Percentiles rank a stretch among this genome's conserved stretches.
Conservation (phyloP, 257 asterid species). For the Solanum megistacrolobum region DNA sequence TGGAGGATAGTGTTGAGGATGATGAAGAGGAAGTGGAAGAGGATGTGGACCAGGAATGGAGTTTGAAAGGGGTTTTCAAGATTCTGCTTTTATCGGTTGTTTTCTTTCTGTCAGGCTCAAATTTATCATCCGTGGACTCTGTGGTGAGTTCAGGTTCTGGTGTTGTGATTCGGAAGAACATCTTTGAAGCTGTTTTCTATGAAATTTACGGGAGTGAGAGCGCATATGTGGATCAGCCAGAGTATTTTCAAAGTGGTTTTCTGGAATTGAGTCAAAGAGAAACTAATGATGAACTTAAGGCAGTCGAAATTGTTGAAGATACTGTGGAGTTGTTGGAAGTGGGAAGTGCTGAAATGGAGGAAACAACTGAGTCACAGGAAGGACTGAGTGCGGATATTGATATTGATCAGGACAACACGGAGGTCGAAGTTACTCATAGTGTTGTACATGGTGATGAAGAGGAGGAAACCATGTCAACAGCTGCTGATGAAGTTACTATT, state of each 20-base stretch:
- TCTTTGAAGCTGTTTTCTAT: constrained; percentile 16
- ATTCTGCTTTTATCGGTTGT: constrained; percentile 26
- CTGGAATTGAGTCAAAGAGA: constrained; percentile 9
- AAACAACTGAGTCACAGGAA: not conserved
- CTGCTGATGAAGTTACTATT: constrained; percentile 10
- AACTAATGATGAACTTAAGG: constrained; percentile 6
- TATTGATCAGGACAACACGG: not conserved
- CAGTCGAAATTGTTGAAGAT: constrained; percentile 11
- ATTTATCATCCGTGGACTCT: constrained; percentile 23
- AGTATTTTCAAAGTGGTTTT: constrained; percentile 1
- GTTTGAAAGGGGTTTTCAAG: constrained; percentile 30
- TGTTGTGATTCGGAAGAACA: constrained; percentile 13
- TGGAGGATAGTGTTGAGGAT: constrained; percentile 11
- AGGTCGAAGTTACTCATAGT: not conserved
- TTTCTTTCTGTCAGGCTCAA: constrained; percentile 26
- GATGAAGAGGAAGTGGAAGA: constrained; percentile 21
- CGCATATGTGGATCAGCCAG: not conserved
- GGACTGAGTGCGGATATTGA: constrained; percentile 1
- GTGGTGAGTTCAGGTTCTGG: not conserved
- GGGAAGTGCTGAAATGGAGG: not conserved
- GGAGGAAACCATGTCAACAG: constrained; percentile 4
- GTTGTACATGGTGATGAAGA: constrained; percentile 1
- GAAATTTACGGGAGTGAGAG: constrained; percentile 1
- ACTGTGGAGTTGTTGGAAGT: not conserved
- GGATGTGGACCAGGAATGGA: constrained; percentile 23